Conservation (phyloP, 768 basidiomycete genomes). For the Floccularia luteovirens region DNA sequence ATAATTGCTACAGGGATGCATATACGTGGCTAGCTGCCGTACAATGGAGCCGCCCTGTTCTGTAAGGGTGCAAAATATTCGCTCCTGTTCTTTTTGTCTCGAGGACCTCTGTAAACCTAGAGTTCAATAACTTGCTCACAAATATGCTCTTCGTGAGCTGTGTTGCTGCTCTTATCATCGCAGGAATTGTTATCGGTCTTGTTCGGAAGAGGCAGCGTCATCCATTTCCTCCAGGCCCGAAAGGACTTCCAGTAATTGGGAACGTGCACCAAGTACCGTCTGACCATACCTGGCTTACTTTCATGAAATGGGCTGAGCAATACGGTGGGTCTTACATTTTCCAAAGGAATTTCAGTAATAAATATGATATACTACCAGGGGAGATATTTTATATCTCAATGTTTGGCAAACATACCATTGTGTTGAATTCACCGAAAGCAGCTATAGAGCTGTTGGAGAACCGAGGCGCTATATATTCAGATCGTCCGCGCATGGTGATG, state of each 20-base stretch:
- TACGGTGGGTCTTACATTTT: conserved; percentile 6
- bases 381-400: conserved; percentile 9
- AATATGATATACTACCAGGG: conserved; percentile 6
- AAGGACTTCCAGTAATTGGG: conserved; percentile 9
- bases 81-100: too few relatives aligned
- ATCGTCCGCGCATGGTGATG: conserved; percentile 6
- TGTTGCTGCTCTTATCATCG: not conserved
- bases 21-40: too few relatives aligned
- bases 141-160: too few relatives aligned
- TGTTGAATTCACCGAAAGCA: conserved; percentile 5
- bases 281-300: conserved; percentile 6
- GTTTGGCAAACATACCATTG: conserved; percentile 7
- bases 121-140: too few relatives aligned
- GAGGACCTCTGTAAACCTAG: too few relatives aligned
- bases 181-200: not conserved
- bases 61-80: too few relatives aligned
- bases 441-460: conserved; percentile 10
- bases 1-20: too few relatives aligned
- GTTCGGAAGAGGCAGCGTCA: not conserved
- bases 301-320: conserved; percentile 6
- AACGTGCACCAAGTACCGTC: conserved; percentile 4
- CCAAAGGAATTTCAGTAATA: not conserved
- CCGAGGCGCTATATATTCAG: conserved; percentile 9
- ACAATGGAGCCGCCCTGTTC: too few relatives aligned
- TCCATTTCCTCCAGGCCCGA: conserved; percentile 10